Evolutionary conservation across 1,284 basidiomycete species (phyloP).

Genomic region (Pyrrhoderma noxium): DNA sequence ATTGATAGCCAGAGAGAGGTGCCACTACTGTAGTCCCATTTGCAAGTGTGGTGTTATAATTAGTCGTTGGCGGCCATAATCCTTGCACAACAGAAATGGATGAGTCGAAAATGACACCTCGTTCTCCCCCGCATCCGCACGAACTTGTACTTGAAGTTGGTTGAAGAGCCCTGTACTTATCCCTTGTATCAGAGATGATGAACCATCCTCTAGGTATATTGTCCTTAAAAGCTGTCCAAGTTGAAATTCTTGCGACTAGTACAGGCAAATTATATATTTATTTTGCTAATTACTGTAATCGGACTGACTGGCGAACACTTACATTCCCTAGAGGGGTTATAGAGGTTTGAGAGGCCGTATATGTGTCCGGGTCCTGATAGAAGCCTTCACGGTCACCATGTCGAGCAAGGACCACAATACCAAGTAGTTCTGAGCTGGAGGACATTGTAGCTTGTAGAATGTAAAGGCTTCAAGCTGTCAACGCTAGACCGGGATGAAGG

Average conservation of each 20-base stretch:
- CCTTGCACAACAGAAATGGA: constrained; percentile 38
- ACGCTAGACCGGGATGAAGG: too few species aligned
- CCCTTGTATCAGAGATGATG: constrained; percentile 32
- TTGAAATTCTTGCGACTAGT: constrained; percentile 38
- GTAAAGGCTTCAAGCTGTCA: too few species aligned
- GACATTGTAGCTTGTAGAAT: too few species aligned
- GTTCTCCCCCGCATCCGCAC: constrained; percentile 45
- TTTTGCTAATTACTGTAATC: background rate
- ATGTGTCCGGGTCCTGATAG: constrained; percentile 35
- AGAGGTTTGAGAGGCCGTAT: constrained; percentile 37
- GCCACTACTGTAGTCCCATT: constrained; percentile 35
- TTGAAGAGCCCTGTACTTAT: constrained; percentile 29
- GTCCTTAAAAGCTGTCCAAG: constrained; percentile 37
- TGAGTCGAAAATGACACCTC: constrained; percentile 45
- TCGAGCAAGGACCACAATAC: constrained; percentile 40
- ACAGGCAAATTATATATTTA: background rate
- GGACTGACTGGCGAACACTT: constrained; percentile 15
- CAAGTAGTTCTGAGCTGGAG: constrained; percentile 32
- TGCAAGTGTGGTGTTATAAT: constrained; percentile 31
- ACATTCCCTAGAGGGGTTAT: constrained; percentile 45
- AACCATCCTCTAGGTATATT: constrained; percentile 33
- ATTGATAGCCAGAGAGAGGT: constrained; percentile 36
- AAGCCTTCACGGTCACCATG: constrained; percentile 44
- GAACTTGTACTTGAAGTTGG: constrained; percentile 31
- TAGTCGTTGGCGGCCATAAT: constrained; percentile 28